These are phyloP conservation scores for Avena sativa DNA, from an alignment of 176 grass and related monocot genomes.

Conservation along the genomic window DNA sequence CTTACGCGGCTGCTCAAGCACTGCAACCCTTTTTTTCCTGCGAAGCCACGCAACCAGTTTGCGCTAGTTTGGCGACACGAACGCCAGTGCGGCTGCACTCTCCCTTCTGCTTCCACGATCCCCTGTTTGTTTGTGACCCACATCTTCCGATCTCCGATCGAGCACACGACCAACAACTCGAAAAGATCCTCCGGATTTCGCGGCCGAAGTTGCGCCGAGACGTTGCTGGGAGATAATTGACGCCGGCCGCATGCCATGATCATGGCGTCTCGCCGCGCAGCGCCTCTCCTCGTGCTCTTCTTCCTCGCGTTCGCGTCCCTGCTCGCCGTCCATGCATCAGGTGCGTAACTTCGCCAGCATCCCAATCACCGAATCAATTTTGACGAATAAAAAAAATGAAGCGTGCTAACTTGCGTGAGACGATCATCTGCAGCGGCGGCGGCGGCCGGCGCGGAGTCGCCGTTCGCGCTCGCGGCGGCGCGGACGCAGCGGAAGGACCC, in stretches of 20 bases:
- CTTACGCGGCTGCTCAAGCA: conserved; percentile 15
- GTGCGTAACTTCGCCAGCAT: neutral
- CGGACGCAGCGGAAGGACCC: conserved; percentile 84
- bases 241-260: conserved; percentile 23
- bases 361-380: too few species aligned
- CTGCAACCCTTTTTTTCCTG: conserved; percentile 9
- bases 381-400: neutral
- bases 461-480: conserved; percentile 70
- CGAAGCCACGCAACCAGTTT: conserved; percentile 7
- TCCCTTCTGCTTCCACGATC: neutral
- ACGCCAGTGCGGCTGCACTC: neutral
- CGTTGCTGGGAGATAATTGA: neutral
- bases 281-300: neutral
- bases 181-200: neutral
- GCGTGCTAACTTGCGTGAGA: neutral
- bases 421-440: conserved; percentile 16
- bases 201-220: neutral
- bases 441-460: conserved; percentile 28
- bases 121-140: neutral
- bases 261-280: neutral
- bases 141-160: conserved; percentile 42
- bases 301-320: neutral
- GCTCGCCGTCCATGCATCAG: neutral
- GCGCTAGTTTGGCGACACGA: neutral
- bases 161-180: conserved; percentile 1